These are phyloP conservation scores for Evansstolkia leycettana DNA, from an alignment of 495 filamentous ascomycete species.

Conservation along the genomic window DNA sequence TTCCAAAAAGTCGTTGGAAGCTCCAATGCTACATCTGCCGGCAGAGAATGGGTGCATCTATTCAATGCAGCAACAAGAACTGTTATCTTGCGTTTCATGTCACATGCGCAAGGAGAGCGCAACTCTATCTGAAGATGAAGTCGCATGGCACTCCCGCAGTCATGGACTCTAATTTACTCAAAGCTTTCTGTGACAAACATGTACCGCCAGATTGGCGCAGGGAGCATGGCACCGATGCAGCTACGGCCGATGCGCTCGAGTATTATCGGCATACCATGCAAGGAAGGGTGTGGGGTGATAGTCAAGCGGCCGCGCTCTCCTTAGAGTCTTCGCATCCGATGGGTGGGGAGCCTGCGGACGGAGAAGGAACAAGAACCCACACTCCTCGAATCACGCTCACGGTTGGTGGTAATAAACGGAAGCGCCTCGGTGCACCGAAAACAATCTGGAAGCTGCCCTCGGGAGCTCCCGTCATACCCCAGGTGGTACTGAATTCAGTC, in stretches of 20 bases:
- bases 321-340: slow-evolving; percentile 53
- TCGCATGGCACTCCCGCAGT: slow-evolving; percentile 69
- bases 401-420: slow-evolving; percentile 65
- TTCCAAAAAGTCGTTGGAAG: slow-evolving; percentile 88
- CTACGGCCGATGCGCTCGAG: slow-evolving; percentile 54
- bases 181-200: slow-evolving; percentile 95
- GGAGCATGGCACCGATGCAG: slow-evolving; percentile 65
- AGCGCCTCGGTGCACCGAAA: slow-evolving; percentile 49
- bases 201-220: slow-evolving; percentile 79
- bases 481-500: slow-evolving; percentile 68
- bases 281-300: slow-evolving; percentile 79
- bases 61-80: slow-evolving; percentile 95
- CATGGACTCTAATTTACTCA: slow-evolving; percentile 77
- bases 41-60: slow-evolving; percentile 94
- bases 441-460: slow-evolving; percentile 88
- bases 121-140: slow-evolving; percentile 94
- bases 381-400: slow-evolving; percentile 43
- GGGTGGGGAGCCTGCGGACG: slow-evolving; percentile 23
- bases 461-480: slow-evolving; percentile 86
- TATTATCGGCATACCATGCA: slow-evolving; percentile 84
- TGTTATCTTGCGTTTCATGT: slow-evolving; percentile 99
- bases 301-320: slow-evolving; percentile 73
- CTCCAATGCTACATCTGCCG: slow-evolving; percentile 93
- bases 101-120: slow-evolving; percentile 80
- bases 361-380: slow-evolving; percentile 20